Base-by-base conservation (phyloP, 202 grass and related monocot genomes). In the Musa balbisiana region DNA sequence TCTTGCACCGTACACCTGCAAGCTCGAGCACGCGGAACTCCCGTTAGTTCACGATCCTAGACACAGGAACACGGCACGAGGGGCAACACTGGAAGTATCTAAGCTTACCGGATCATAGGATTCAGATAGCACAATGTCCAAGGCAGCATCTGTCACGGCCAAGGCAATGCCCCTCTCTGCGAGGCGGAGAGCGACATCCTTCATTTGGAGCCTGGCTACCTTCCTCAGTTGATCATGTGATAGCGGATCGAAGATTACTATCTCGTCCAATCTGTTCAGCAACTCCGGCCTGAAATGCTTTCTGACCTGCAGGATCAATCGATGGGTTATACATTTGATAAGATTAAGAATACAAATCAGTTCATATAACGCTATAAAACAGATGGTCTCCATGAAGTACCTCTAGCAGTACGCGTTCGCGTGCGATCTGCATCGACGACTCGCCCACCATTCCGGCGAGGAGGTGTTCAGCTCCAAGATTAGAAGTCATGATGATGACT, bases 1-100 rank as follows among this genome's bases (percentile, higher is more conserved):
- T 62, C 93, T 76, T n/a, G 93, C 93, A 62, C 93, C 93, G 16
- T 87, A 97, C 0, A 93, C 93, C 90, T 96, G 80, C 29, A 23
- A 65, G 71, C 0, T 10, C 62, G 11, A 43, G 5, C 33, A 43
- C 33, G 0, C 5, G 33, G 33, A 43, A 43, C 33, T 43, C 33
- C 4, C 33, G 33, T 43, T 43, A 43, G 33, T 43, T 43, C 33
- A 43, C 33, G 33, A 43, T 43, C 33, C 33, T 6, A 6, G 33
- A 8, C 6, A 43, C 33, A 43, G 33, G 33, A 43, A 43, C 33
- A 43, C 0, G 33, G 33, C 0, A 43, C 4, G 33, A 8, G 33
- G 4, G 33, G 33, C 5, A 43, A 8, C 5, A 43, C 33, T 43
- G 33, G 33, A 43, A 43, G 33, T 10, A 25, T 27, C 17, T 23